Evolutionary conservation across 768 basidiomycete genomes (phyloP), one percentile per base, ranked within the genome.

Genomic region (Agrocybe pediades): DNA sequence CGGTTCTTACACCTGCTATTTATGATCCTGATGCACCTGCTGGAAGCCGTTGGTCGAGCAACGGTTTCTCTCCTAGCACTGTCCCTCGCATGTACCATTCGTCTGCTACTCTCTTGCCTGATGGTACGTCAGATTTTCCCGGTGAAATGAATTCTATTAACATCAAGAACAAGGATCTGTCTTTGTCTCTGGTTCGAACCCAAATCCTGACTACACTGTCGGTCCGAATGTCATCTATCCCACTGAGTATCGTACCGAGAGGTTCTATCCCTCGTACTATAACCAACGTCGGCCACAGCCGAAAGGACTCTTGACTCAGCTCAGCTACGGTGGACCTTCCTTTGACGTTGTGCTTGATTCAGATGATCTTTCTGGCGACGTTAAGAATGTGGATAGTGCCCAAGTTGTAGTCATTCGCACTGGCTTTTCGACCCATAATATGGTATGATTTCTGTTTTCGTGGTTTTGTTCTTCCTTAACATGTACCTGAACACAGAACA

Each of bases 81-180:
- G 72, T 91, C 15, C 82, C 87, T 20, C 75, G 90, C 42, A 80
- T 93, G 79, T 93, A 92, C 66, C 90, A 91, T 67, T 90, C 88
- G 1, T 71, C 78, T 0, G 89, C 90, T 2, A 77, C 75, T 3
- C 74, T 90, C 9, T 74, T 89, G 17, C 82, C 84, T 20, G 86
- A 88, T 62, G 85, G 85, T 58, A 41, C 17, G n/a, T 26, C 3
- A 41, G 9, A 17, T 29, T 15, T 30, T 46, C 25, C 40, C n/a
- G 15, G 45, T 45, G 9, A 4, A 6, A 11, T 40, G 21, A 3
- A 17, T 43, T 33, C n/a, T 17, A 27, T 29, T 11, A 39, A 41
- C 17, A 13, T 19, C 20, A 21, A 8, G 27, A 9, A 26, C 0
- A 62, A 81, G 88, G 76, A 13, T 83, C 87, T 0, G 77, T 95